phyloP scores from a whole-genome alignment of 2,329 filamentous ascomycete genomes.

The Dothiorella sarmentorum region DNA sequence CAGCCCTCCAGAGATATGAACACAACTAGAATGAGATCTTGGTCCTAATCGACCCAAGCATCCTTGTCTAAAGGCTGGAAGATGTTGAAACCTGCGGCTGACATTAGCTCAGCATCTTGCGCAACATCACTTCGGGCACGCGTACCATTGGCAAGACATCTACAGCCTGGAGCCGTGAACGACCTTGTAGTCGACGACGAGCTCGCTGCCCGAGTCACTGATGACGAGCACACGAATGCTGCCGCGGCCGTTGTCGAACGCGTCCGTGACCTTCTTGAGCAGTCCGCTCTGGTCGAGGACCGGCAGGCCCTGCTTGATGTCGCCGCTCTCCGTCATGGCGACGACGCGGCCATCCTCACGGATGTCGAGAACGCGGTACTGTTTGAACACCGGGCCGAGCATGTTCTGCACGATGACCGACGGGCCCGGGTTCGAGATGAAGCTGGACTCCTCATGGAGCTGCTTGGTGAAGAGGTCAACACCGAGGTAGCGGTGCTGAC shows the following conservation, averaged over 20 bases:
- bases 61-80: background rate
- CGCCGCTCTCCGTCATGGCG: constrained; percentile 98
- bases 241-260: constrained; percentile 89
- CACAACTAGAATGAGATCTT: constrained; percentile 6
- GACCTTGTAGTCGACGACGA: constrained; percentile 98
- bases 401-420: constrained; percentile 99
- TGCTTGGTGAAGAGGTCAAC: constrained; percentile 99
- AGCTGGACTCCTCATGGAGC: constrained; percentile 97
- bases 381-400: constrained; percentile 99
- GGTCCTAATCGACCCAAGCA: background rate
- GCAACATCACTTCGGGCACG: constrained; percentile 9
- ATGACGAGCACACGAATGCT: constrained; percentile 94
- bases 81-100: background rate
- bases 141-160: constrained; percentile 22
- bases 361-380: constrained; percentile 99
- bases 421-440: constrained; percentile 93
- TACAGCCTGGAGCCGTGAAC: constrained; percentile 74
- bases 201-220: constrained; percentile 86
- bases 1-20: background rate
- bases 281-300: constrained; percentile 95
- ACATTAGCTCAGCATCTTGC: background rate
- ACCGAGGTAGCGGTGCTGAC: constrained; percentile 99
- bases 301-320: constrained; percentile 92
- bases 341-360: constrained; percentile 77
- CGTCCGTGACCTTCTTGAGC: constrained; percentile 71